Conservation (phyloP, 306 rosid genomes). For the Prunus salicina region DNA sequence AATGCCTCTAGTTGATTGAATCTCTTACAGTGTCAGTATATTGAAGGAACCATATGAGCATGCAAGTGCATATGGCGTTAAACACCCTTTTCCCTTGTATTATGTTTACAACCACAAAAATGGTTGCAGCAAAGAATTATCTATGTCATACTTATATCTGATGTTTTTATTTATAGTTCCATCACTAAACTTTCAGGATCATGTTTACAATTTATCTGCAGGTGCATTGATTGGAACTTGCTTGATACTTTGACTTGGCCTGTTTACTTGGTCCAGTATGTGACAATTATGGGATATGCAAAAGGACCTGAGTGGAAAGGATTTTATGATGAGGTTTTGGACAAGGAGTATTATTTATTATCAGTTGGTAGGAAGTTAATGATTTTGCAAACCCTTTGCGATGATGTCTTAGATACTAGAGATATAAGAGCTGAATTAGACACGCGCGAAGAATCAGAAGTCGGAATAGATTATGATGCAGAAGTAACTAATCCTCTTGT, state of each 20-base stretch:
- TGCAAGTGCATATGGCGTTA: not conserved
- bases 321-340: conserved; percentile 60
- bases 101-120: not conserved
- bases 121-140: not conserved
- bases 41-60: not conserved
- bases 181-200: not conserved
- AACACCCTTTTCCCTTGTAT: not conserved
- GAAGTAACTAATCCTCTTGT: conserved; percentile 54
- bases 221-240: conserved; percentile 84
- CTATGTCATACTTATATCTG: not conserved
- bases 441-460: conserved; percentile 72
- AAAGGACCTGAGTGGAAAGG: conserved; percentile 66
- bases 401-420: conserved; percentile 64
- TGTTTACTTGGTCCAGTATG: conserved; percentile 60
- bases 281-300: conserved; percentile 60
- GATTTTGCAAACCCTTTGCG: conserved; percentile 79
- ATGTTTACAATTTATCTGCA: conserved; percentile 26
- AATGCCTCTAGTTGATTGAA: not conserved
- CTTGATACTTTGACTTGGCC: conserved; percentile 93
- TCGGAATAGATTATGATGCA: conserved; percentile 63
- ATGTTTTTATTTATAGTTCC: not conserved
- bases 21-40: not conserved
- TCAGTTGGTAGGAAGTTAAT: conserved; percentile 67
- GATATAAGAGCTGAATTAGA: conserved; percentile 78
- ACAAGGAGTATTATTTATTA: conserved; percentile 64